phyloP scores from a whole-genome alignment of 495 filamentous ascomycete species.

The Hypoxylon subgilvum region DNA sequence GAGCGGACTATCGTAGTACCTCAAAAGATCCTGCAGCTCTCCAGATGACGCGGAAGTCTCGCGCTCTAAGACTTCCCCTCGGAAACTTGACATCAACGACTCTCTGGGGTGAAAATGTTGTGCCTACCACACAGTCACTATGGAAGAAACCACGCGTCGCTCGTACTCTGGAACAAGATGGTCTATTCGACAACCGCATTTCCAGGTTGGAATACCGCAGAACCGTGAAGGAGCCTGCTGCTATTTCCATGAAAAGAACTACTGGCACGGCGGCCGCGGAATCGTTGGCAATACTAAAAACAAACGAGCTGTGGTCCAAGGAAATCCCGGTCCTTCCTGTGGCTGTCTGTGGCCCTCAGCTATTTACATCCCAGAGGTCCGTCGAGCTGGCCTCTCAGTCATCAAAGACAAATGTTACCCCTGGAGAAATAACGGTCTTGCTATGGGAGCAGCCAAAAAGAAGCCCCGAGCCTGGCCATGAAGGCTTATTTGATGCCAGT shows the following conservation, averaged over 20 bases:
- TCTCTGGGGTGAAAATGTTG: constrained; percentile 36
- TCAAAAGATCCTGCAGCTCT: constrained; percentile 32
- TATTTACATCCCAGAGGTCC: constrained; percentile 9
- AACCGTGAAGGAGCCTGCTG: constrained; percentile 46
- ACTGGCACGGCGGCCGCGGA: constrained; percentile 27
- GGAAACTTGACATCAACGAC: constrained; percentile 35
- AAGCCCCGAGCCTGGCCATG: constrained; percentile 3
- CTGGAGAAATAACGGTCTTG: neutral
- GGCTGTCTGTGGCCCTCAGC: neutral
- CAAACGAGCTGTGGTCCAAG: constrained; percentile 25
- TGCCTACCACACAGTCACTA: constrained; percentile 16
- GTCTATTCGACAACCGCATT: constrained; percentile 35
- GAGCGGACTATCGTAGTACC: constrained; percentile 30
- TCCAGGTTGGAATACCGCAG: constrained; percentile 40
- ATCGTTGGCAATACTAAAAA: constrained; percentile 14
- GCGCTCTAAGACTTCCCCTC: constrained; percentile 29
- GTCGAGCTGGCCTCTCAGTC: neutral
- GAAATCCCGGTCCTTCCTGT: neutral
- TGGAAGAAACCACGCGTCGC: constrained; percentile 35
- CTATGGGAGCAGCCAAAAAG: constrained; percentile 15
- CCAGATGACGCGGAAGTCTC: constrained; percentile 28
- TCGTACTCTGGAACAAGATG: constrained; percentile 11
- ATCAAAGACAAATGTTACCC: neutral
- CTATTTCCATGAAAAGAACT: constrained; percentile 38
- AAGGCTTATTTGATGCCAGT: constrained; percentile 20